A percentile compares a stretch with the other conserved stretches of the same genome.
Evolutionary conservation across 2,329 filamentous ascomycete species (phyloP).

Genomic region (Fusarium nurragi): DNA sequence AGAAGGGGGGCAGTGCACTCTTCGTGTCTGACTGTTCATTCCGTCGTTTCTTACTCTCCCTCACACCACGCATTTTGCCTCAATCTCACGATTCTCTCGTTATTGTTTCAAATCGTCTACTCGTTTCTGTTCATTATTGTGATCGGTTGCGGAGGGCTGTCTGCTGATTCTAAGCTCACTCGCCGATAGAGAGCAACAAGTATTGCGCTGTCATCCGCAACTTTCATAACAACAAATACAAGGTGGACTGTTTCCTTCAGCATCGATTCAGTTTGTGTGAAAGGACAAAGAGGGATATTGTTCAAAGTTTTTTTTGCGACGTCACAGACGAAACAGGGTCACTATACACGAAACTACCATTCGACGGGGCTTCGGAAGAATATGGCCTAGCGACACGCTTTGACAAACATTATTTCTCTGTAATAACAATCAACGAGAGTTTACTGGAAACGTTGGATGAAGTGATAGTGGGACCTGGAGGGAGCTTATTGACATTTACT

Average conservation of each 20-base stretch:
- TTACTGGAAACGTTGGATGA: background rate
- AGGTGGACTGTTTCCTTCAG: background rate
- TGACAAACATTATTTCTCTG: background rate
- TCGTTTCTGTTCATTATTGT: background rate
- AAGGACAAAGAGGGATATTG: background rate
- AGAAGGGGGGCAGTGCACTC: slow-evolving; percentile 34
- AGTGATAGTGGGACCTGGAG: background rate
- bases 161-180: background rate
- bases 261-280: background rate
- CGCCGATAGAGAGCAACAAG: background rate
- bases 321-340: background rate
- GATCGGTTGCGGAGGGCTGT: background rate
- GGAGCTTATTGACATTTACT: background rate
- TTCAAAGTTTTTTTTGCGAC: too few relatives aligned
- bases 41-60: background rate
- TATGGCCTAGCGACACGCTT: slow-evolving; percentile 1
- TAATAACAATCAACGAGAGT: background rate
- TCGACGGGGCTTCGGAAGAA: background rate
- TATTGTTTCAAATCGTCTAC: background rate
- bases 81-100: background rate
- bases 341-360: slow-evolving; percentile 16
- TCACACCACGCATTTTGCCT: background rate
- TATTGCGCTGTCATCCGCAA: background rate
- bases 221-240: too few relatives aligned
- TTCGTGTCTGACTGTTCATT: slow-evolving; percentile 4